Evolutionary conservation across 1,139 yeast species (phyloP), one percentile per base, ranked within the genome.

Genomic region (Citeromyces hawaiiensis): DNA sequence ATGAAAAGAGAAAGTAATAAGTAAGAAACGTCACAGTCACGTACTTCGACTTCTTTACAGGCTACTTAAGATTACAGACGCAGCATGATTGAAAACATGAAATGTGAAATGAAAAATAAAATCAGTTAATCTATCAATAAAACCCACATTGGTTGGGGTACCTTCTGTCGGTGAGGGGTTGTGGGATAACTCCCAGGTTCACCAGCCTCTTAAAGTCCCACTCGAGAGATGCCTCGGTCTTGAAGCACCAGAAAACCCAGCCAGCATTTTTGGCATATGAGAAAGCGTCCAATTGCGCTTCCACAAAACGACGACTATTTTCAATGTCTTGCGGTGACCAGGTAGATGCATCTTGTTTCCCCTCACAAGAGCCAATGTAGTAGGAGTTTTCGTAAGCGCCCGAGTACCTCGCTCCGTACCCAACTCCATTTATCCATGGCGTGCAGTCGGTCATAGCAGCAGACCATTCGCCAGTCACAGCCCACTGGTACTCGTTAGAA

Each of bases 371-470:
- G 17, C 88, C 94, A 43, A 76, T 63, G 51, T 64, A 66, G 23
- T 66, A 60, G 25, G 72, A 60, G 43, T 59, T 56, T 43, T 64
- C 72, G 48, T 60, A 82, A 38, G 80, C 64, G 19, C 86, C 94
- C 39, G 83, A 87, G 61, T 71, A 87, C 52, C 97, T 75, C 19
- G 96, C 79, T 39, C 96, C 96, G 42, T 77, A 66, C 37, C 86
- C 85, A 35, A 85, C 94, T 50, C 97, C 97, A 52, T 91, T 91
- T 45, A 91, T 65, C 95, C 95, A 83, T 44, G 68, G 68, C 17
- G 94, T 77, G 66, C 98, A 91, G 61, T 91, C 97, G 10, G 96
- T 86, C 48, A 88, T 66, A 1, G 97, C 96, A 15, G 93, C 96
- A 25, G 93, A 71, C 82, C 91, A 91, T 65, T 91, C 98, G 44